Evolutionary conservation across 225 moss, liverwort and hornwort species (phyloP), one percentile per base, ranked within the genome.

Genomic region (Asterella californica): DNA sequence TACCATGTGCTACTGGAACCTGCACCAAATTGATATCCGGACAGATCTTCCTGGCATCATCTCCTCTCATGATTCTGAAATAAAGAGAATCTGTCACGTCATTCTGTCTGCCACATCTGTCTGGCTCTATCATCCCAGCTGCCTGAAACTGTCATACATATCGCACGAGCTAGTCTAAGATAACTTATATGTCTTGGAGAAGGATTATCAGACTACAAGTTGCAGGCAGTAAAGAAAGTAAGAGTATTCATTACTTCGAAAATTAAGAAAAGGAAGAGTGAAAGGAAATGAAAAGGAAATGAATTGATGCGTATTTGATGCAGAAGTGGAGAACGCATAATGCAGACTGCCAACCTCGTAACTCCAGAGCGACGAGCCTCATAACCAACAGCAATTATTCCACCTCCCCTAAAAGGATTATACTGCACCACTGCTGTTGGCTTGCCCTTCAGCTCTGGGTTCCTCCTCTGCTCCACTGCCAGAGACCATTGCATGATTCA

Each of bases 391-490:
- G 96, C 94, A 33, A 96, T 93, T 63, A 96, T 90, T 49, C 89
- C 94, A 34, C 96, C 96, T 42, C 96, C 96, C 81, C 91, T 96
- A 90, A 92, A 96, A n/a, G 83, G 88, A 76, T 96, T 94, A 74
- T 90, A 91, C 80, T 94, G 94, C 78, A 94, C 92, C 77, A 96
- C 96, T 2, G 94, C 96, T 49, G 93, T 89, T 57, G 94, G 91
- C 80, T 91, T 94, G 67, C 96, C 96, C 75, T 91, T 90, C 71
- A 96, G 88, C 90, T 94, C 91, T 15, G 96, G 94, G 53, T 90
- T 88, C 76, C 86, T 90, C 86, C 94, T 88, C 82, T 94, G 96
- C 66, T 96, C 96, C 54, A 94, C 96, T 96, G 89, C 82, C 60
- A 25, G 25, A 49, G 27, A 47, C 25, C 45, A 75, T 18, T 1